phyloP scores from a whole-genome alignment of 139 green algal genomes.

The Chlorella ohadii region DNA sequence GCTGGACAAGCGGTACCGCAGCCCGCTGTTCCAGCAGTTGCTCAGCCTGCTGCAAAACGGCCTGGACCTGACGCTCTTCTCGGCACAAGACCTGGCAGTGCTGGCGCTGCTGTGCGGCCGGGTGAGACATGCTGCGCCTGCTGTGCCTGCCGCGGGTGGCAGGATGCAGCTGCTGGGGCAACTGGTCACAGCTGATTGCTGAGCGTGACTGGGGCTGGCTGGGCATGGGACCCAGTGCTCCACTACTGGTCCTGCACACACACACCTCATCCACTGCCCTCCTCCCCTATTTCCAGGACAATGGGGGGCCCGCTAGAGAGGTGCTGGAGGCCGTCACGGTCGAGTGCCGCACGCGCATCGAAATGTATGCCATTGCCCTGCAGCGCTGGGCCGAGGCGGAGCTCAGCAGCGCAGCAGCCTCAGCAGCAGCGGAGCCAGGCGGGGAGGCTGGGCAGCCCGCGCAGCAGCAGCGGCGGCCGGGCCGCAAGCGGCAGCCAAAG shows the following conservation, averaged over 20 bases:
- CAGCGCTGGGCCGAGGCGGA: not conserved
- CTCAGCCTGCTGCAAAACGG: not conserved
- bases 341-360: slow-evolving; percentile 4
- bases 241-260: no score
- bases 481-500: not conserved
- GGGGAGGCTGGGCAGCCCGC: not conserved
- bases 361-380: not conserved
- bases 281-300: no score
- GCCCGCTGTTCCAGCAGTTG: slow-evolving; percentile 11
- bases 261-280: no score
- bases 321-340: not conserved
- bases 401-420: not conserved
- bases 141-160: not conserved
- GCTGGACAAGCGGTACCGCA: slow-evolving; percentile 1
- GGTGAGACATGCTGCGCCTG: not conserved
- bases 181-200: no score
- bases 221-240: no score
- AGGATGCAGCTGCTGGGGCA: no score
- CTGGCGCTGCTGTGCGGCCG: slow-evolving; percentile 19
- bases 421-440: not conserved
- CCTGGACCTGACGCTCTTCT: slow-evolving; percentile 37
- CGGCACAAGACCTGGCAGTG: slow-evolving; percentile 20
- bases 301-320: not conserved
- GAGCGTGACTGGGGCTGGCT: no score
- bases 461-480: not conserved